Base-by-base conservation (phyloP, 495 filamentous ascomycete species). In the Sabuloglossum arenarium region DNA sequence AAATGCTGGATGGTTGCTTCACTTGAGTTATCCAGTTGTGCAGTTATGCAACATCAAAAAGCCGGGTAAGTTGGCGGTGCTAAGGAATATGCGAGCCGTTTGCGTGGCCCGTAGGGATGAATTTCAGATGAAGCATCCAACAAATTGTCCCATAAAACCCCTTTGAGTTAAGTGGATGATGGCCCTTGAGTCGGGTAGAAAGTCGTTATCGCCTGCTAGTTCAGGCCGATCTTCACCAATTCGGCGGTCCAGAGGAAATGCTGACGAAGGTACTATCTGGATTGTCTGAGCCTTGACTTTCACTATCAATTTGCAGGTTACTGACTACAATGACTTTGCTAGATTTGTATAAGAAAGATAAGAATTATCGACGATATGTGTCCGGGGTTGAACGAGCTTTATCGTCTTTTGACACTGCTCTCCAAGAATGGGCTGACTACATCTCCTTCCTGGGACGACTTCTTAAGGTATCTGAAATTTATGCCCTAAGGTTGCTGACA, bases 341-440 rank as follows among this genome's bases (percentile, higher is more conserved):
- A 87, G 87, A 86, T 45, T 66, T 73, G 46, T 71, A 80, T 23
- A 80, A 75, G 59, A 93, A 91, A 68, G 89, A 98, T 69, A 95
- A 94, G 69, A 77, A 78, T 60, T 93, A 87, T 64, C 86, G 90
- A 59, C 79, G 86, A 61, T 99, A 95, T 81, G 86, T 86, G 25
- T 82, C 82, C 39, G 81, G 79, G 53, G 80, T 99, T 56, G 88
- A 96, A 64, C 75, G 88, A 66, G 86, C 88, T 39, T 74, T 99
- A 60, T 80, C 85, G 28, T 70, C 94, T 28, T 99, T 96, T 69
- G 91, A 99, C 69, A 88, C 83, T 23, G 79, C 87, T 51, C 72
- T 95, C 60, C 87, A 96, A 68, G 91, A 97, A 79, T 99, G 91
- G 91, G 90, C 93, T 32, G 91, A 99, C 66, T 99, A 99, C 64